Evolutionary conservation across 1,284 basidiomycete genomes (phyloP), one percentile per base, ranked within the genome.

Genomic region (Apiotrichum siamense): DNA sequence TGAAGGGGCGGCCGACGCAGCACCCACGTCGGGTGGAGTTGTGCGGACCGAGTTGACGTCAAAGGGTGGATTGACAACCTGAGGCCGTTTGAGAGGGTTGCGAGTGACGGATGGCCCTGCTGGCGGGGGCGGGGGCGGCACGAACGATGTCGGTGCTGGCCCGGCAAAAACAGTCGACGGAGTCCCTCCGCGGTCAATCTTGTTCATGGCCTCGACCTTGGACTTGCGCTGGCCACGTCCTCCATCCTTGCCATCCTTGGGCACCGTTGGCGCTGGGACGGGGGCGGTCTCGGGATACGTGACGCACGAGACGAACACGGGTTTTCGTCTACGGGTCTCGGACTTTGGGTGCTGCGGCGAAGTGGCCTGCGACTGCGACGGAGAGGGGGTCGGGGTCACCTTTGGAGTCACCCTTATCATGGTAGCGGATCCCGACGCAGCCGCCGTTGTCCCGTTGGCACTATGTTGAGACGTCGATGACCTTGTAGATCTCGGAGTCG

Each of bases 171-270:
- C 42, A 2, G 36, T 33, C 1, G 55, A 49, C 12, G 64, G 67
- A 0, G 62, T 65, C n/a, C 60, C 63, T 1, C 57, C 62, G 33
- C 65, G 50, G 50, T 72, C 70, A 31, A 72, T 47, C 41, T 67
- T 70, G 27, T 57, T 63, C 26, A 69, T 46, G 10, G 70, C 70
- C 32, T 66, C 61, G 41, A 66, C 62, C 53, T 72, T 72, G 11
- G 68, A 69, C 49, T 60, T 54, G 36, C 70, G 60, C 52, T 66
- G 64, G 47, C 47, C 59, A 23, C 68, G 63, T 45, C 61, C 55
- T 11, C 65, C 54, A 26, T 69, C 63, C 3, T 53, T 57, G 20
- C 37, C 55, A 7, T 58, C 57, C 38, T 58, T 54, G 18, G 50
- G 31, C 23, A 40, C 45, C 26, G n/a, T 41, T 25, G 49, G 47